A percentile compares a stretch with the other conserved stretches of the same genome.
phyloP scores from a whole-genome alignment of 441 rosid genomes.

The Gossypium davidsonii region DNA sequence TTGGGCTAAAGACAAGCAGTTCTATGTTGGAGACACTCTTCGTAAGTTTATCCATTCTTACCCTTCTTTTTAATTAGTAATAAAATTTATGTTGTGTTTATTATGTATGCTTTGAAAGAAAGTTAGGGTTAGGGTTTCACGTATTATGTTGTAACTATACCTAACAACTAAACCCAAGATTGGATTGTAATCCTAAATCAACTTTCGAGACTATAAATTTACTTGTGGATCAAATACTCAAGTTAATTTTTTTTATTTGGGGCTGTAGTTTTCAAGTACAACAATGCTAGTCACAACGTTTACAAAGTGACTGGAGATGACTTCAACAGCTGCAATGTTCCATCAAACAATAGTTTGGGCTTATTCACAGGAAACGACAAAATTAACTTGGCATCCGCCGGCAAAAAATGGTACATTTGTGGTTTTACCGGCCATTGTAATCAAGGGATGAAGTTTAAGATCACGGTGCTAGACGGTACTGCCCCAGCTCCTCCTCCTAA shows the following conservation, averaged over 20 bases:
- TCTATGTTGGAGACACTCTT: conserved; percentile 34
- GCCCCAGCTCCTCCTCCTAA: background rate
- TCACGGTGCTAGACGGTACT: conserved; percentile 6
- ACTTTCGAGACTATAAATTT: background rate
- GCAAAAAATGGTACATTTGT: conserved; percentile 43
- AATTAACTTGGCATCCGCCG: conserved; percentile 19
- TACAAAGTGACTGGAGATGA: conserved; percentile 22
- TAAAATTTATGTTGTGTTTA: too few species aligned
- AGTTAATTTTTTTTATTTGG: background rate
- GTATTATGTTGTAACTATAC: too few species aligned
- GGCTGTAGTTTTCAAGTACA: conserved; percentile 29
- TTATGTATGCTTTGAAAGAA: background rate
- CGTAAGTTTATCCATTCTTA: conserved; percentile 14
- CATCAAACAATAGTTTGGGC: conserved; percentile 9
- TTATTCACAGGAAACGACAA: conserved; percentile 26
- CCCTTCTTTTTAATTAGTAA: too few species aligned
- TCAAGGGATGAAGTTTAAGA: conserved; percentile 26
- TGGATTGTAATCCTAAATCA: background rate
- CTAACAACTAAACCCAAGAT: too few species aligned
- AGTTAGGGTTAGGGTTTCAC: background rate
- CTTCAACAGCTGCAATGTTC: conserved; percentile 28
- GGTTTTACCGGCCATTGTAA: conserved; percentile 28
- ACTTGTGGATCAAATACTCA: background rate
- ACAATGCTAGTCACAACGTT: conserved; percentile 25
- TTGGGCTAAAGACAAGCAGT: conserved; percentile 35